Evolutionary conservation across 2,329 filamentous ascomycete genomes (phyloP), one percentile per base, ranked within the genome.

Genomic region (Alternaria triticina): DNA sequence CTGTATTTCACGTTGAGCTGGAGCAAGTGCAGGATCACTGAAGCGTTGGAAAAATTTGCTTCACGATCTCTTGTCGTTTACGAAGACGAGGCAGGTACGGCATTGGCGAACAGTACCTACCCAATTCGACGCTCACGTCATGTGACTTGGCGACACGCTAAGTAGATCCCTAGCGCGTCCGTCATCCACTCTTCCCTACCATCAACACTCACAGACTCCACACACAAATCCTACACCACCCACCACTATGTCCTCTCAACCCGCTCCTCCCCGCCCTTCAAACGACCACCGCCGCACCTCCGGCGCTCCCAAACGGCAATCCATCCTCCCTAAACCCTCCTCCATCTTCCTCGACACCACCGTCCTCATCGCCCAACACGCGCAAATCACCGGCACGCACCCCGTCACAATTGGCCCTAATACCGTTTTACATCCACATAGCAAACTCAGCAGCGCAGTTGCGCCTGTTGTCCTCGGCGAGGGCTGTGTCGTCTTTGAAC

Each of bases 371-470:
- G 82, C 83, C 6, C 81, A 83, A 45, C 83, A 84, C 69, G 83
- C 82, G 4, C 76, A 81, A 36, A 73, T 85, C 17, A 88, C 81
- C n/a, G 96, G 96, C 67, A 89, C 87, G 3, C 87, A 96, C 77
- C 90, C 89, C 2, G 92, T 99, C 67, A 90, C 88, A 47, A 89
- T 98, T 66, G 90, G 90, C 60, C 86, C 91, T 23, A 90, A 93
- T 74, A 90, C 89, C 4, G 87, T 97, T 7, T 82, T 99, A n/a
- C 95, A 98, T 74, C 94, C 96, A 1, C 92, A 94, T 52, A 88
- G 90, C 15, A 89, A 74, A 54, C 75, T 85, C 28, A 78, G 76
- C 40, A 82, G 82, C 43, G 75, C 78, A 1, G 58, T 77, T 17
- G 81, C 80, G n/a, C 77, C 79, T 2, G 81, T 85, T 1, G 77